A percentile compares a stretch with the other conserved stretches of the same genome.
Evolutionary conservation across 169 alveolate species (phyloP).

Genomic region (Eimeria falciformis): DNA sequence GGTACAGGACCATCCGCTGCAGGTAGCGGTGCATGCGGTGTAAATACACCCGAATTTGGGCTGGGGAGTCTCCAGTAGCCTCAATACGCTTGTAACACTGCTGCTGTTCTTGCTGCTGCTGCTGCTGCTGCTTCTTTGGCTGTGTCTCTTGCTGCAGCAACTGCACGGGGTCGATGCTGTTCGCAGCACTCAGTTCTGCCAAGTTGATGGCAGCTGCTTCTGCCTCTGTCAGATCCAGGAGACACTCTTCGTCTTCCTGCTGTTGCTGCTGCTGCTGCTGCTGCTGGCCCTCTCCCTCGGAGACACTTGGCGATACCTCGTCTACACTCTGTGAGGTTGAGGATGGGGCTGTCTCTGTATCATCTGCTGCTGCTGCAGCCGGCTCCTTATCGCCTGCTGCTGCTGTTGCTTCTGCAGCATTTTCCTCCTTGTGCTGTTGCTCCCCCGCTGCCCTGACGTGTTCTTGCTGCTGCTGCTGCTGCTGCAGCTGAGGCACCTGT

Average conservation of each 20-base stretch:
- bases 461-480: background rate
- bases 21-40: slow-evolving; percentile 47
- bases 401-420: background rate
- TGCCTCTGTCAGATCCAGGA: slow-evolving; percentile 32
- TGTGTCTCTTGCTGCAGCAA: background rate
- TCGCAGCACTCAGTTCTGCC: background rate
- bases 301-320: background rate
- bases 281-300: slow-evolving; percentile 9
- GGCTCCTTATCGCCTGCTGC: background rate
- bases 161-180: background rate
- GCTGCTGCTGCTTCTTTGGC: slow-evolving; percentile 29
- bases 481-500: slow-evolving; percentile 9
- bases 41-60: slow-evolving; percentile 33
- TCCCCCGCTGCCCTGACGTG: background rate
- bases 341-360: too few relatives aligned
- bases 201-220: slow-evolving; percentile 28
- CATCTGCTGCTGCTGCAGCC: too few relatives aligned
- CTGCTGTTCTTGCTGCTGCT: background rate
- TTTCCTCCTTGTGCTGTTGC: background rate
- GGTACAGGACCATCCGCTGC: slow-evolving; percentile 51
- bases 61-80: background rate
- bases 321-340: background rate
- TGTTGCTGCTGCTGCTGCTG: slow-evolving; percentile 17
- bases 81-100: slow-evolving; percentile 12
- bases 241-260: slow-evolving; percentile 23